These are phyloP conservation scores for Orbilia javanica DNA, from an alignment of 2,329 filamentous ascomycete genomes.

Conservation along the genomic window DNA sequence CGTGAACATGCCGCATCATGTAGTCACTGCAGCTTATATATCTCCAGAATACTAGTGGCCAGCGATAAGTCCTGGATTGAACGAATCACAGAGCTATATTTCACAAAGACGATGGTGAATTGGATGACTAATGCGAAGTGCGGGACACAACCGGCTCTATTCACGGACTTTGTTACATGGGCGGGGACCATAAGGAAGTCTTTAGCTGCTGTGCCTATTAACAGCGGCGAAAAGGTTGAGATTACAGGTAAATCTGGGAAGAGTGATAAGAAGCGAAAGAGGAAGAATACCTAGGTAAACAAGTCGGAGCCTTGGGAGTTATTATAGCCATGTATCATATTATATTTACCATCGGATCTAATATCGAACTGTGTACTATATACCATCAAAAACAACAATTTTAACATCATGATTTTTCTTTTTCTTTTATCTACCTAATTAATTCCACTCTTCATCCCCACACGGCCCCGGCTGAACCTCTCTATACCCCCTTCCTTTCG, in stretches of 20 bases:
- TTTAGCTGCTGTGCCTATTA: not conserved
- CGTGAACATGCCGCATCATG: slow-evolving; percentile 44
- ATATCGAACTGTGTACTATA: slow-evolving; percentile 19
- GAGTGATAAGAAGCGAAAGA: slow-evolving; percentile 48
- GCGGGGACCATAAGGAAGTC: slow-evolving; percentile 48
- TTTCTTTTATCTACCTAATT: not conserved
- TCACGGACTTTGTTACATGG: slow-evolving; percentile 58
- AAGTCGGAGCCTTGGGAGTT: not conserved
- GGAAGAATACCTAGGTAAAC: slow-evolving; percentile 46
- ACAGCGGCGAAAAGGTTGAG: slow-evolving; percentile 33
- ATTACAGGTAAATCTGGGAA: slow-evolving; percentile 25
- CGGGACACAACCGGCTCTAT: slow-evolving; percentile 42
- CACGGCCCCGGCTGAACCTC: slow-evolving; percentile 21
- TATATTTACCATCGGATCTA: not conserved
- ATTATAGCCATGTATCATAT: not conserved
- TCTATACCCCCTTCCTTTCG: slow-evolving; percentile 33
- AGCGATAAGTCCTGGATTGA: slow-evolving; percentile 38
- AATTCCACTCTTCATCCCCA: slow-evolving; percentile 48
- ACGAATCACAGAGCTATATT: slow-evolving; percentile 41
- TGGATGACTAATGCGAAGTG: slow-evolving; percentile 48
- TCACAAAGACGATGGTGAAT: slow-evolving; percentile 39
- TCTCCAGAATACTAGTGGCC: slow-evolving; percentile 33
- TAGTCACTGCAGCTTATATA: slow-evolving; percentile 50
- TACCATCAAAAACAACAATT: slow-evolving; percentile 7
- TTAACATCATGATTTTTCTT: not conserved